Evolutionary conservation across 108 stramenopile genomes (phyloP).

Genomic region (Pseudonitzschia pungens): DNA sequence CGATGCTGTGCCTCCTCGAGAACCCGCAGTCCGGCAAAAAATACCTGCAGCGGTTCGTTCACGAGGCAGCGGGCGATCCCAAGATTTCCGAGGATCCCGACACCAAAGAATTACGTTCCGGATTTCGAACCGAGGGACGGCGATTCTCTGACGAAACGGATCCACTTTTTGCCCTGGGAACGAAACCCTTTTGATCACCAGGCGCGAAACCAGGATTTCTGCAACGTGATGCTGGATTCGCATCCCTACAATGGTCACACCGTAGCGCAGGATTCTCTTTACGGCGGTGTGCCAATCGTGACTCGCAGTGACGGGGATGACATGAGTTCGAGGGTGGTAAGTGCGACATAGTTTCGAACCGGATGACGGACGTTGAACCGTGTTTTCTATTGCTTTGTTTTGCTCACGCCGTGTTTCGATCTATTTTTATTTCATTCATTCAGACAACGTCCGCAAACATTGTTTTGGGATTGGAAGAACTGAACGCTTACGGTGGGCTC

Average conservation of each 20-base stretch:
- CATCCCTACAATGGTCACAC: conserved; percentile 88
- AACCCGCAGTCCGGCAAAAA: conserved; percentile 63
- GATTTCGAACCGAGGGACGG: conserved; percentile 50
- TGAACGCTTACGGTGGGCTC: conserved; percentile 74
- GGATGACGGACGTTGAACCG: background rate
- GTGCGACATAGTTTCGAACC: background rate
- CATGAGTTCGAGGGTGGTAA: conserved; percentile 72
- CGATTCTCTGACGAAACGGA: conserved; percentile 55
- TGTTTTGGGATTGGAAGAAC: conserved; percentile 69
- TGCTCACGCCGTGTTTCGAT: background rate
- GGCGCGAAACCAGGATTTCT: conserved; percentile 70
- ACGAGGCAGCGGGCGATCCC: conserved; percentile 49
- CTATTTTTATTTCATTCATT: background rate
- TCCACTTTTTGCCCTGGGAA: conserved; percentile 82
- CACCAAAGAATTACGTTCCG: conserved; percentile 23
- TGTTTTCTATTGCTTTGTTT: background rate
- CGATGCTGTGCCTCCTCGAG: conserved; percentile 78
- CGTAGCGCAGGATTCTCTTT: conserved; percentile 79
- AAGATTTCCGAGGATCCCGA: conserved; percentile 24
- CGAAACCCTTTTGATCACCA: conserved; percentile 86
- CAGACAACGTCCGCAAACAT: conserved; percentile 73
- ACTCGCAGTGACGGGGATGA: conserved; percentile 84
- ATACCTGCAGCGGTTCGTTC: conserved; percentile 67
- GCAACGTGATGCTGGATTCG: conserved; percentile 85
- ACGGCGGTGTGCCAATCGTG: conserved; percentile 81